These are phyloP conservation scores for Fraxinus greggii DNA, from an alignment of 305 asterid species.

Conservation along the genomic window DNA sequence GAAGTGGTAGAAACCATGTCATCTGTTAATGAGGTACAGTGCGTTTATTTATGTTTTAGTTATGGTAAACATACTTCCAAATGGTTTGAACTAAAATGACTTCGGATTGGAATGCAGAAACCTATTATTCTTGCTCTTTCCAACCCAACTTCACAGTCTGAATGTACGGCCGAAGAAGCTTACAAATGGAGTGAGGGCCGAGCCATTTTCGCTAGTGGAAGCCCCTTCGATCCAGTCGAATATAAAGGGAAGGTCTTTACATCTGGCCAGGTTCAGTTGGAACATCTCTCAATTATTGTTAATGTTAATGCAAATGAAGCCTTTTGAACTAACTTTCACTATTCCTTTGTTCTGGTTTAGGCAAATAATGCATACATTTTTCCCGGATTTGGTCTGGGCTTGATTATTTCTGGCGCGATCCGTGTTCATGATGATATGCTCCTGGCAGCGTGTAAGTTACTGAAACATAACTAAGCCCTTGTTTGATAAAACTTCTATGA, in stretches of 20 bases:
- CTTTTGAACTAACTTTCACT: constrained; percentile 20
- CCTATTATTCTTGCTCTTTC: constrained; percentile 94
- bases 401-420: constrained; percentile 95
- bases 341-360: constrained; percentile 32
- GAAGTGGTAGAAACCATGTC: constrained; percentile 89
- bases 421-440: constrained; percentile 98
- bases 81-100: not conserved
- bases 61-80: not conserved
- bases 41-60: not conserved
- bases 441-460: constrained; percentile 88
- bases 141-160: constrained; percentile 98
- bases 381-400: constrained; percentile 95
- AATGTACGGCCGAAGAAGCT: constrained; percentile 98
- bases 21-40: constrained; percentile 65
- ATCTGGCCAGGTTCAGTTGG: constrained; percentile 78
- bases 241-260: constrained; percentile 56
- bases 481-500: not conserved
- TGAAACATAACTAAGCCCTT: not conserved
- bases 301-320: not conserved
- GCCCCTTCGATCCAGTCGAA: constrained; percentile 84
- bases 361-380: constrained; percentile 94
- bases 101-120: constrained; percentile 53
- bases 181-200: constrained; percentile 97
- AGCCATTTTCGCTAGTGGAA: constrained; percentile 93
- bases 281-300: constrained; percentile 6